Percentiles rank a stretch among this genome's conserved stretches.
phyloP scores from a whole-genome alignment of 2,329 filamentous ascomycete species.

The Zasmidium cellare region DNA sequence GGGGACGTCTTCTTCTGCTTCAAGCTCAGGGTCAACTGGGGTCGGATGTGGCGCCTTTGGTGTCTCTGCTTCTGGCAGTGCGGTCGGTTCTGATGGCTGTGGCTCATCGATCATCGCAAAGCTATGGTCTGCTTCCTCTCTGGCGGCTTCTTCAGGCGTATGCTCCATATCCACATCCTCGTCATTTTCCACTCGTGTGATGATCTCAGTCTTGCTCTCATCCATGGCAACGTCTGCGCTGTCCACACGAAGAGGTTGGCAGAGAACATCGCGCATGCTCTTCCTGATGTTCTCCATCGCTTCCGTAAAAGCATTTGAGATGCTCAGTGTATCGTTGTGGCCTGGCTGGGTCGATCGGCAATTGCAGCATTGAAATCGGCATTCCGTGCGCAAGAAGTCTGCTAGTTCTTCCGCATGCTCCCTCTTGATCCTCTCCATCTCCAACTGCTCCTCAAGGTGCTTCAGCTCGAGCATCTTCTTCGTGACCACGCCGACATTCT shows the following conservation, averaged over 20 bases:
- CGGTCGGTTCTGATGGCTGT: slow-evolving; percentile 4
- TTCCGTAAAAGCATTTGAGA: slow-evolving; percentile 16
- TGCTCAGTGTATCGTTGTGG: slow-evolving; percentile 30
- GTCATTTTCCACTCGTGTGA: slow-evolving; percentile 2
- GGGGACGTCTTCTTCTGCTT: slow-evolving; percentile 8
- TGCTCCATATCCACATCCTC: slow-evolving; percentile 18
- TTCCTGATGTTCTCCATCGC: slow-evolving; percentile 22
- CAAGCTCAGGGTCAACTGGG: slow-evolving; percentile 15
- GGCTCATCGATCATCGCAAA: slow-evolving; percentile 26
- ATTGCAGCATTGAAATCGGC: slow-evolving; percentile 65
- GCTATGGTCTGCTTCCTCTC: slow-evolving; percentile 24
- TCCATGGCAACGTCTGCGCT: slow-evolving; percentile 5
- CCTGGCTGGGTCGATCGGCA: slow-evolving; percentile 48
- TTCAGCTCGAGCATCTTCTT: slow-evolving; percentile 49
- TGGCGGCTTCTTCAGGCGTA: slow-evolving; percentile 7
- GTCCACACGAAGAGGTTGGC: slow-evolving; percentile 48
- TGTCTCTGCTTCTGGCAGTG: slow-evolving; percentile 14
- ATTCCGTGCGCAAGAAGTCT: slow-evolving; percentile 75
- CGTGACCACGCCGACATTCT: slow-evolving; percentile 41
- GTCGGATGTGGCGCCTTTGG: slow-evolving; percentile 21
- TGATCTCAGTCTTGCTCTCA: slow-evolving; percentile 11
- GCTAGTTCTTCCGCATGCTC: slow-evolving; percentile 70
- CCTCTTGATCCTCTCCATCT: slow-evolving; percentile 58
- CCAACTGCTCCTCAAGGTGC: slow-evolving; percentile 53
- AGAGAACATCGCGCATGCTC: slow-evolving; percentile 46